These are phyloP conservation scores for Lepiota venenata DNA, from an alignment of 768 basidiomycete genomes.

Conservation along the genomic window DNA sequence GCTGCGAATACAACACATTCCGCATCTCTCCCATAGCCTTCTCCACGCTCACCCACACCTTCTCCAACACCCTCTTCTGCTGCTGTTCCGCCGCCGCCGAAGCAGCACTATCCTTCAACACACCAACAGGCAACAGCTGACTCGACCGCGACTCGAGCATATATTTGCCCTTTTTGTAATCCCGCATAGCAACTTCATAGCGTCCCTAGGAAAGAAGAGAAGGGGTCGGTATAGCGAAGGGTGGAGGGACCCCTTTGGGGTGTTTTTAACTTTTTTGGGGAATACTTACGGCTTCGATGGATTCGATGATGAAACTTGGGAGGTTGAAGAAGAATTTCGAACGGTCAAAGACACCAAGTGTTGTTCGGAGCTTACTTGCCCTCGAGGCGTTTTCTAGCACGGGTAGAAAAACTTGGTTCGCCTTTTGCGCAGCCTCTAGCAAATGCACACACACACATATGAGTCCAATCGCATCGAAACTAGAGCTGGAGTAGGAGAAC, in stretches of 20 bases:
- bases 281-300: slow-evolving; percentile 77
- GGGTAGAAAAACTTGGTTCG: slow-evolving; percentile 93
- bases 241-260: no score
- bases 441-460: slow-evolving; percentile 6
- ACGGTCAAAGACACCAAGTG: slow-evolving; percentile 92
- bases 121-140: slow-evolving; percentile 72
- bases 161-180: slow-evolving; percentile 96
- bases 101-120: slow-evolving; percentile 51
- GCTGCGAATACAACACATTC: slow-evolving; percentile 65
- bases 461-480: not conserved
- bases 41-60: slow-evolving; percentile 94
- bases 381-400: slow-evolving; percentile 95
- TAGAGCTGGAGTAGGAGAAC: slow-evolving; percentile 17
- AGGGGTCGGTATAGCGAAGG: no score
- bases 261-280: not conserved
- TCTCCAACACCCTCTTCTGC: slow-evolving; percentile 90
- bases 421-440: slow-evolving; percentile 86
- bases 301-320: slow-evolving; percentile 87
- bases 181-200: slow-evolving; percentile 90
- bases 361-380: slow-evolving; percentile 88
- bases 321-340: slow-evolving; percentile 99
- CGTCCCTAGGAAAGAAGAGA: slow-evolving; percentile 86
- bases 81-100: slow-evolving; percentile 59
- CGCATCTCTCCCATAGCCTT: slow-evolving; percentile 93
- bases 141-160: slow-evolving; percentile 87